Percentiles rank a stretch among this genome's conserved stretches.
Conservation (phyloP, 257 asterid species). For the Solanum virginianum region DNA sequence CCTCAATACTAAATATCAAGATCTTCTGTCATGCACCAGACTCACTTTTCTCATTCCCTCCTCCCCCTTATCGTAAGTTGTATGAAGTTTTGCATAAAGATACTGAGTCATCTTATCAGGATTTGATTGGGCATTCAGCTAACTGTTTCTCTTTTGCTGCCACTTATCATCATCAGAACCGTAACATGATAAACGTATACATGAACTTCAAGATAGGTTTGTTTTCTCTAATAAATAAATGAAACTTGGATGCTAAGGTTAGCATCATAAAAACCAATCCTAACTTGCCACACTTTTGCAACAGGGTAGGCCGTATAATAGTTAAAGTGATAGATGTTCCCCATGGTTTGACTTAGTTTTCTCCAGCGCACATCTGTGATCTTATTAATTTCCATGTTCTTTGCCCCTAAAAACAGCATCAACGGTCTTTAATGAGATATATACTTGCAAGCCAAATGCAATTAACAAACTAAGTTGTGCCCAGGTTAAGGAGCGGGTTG, state of each 20-base stretch:
- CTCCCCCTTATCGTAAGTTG: not conserved
- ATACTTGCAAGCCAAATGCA: not conserved
- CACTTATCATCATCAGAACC: not conserved
- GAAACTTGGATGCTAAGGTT: not conserved
- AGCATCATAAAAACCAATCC: not conserved
- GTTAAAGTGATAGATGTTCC: not conserved
- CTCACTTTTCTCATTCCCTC: not conserved
- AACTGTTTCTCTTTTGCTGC: not conserved
- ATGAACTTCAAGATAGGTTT: not conserved
- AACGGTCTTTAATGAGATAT: not conserved
- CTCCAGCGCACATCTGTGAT: not conserved
- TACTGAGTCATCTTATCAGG: not conserved
- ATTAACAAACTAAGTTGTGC: conserved; percentile 9
- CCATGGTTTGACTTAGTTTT: not conserved
- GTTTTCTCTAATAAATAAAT: not conserved
- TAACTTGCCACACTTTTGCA: not conserved
- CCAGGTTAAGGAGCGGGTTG: conserved; percentile 86
- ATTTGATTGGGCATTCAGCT: not conserved
- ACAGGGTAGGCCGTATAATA: not conserved
- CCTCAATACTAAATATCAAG: not conserved
- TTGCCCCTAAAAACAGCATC: not conserved
- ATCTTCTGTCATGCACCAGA: not conserved
- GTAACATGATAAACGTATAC: not conserved
- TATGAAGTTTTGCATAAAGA: not conserved
- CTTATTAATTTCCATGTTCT: not conserved